These are phyloP conservation scores for Epichloe elymi DNA, from an alignment of 2,329 filamentous ascomycete genomes.

Conservation along the genomic window DNA sequence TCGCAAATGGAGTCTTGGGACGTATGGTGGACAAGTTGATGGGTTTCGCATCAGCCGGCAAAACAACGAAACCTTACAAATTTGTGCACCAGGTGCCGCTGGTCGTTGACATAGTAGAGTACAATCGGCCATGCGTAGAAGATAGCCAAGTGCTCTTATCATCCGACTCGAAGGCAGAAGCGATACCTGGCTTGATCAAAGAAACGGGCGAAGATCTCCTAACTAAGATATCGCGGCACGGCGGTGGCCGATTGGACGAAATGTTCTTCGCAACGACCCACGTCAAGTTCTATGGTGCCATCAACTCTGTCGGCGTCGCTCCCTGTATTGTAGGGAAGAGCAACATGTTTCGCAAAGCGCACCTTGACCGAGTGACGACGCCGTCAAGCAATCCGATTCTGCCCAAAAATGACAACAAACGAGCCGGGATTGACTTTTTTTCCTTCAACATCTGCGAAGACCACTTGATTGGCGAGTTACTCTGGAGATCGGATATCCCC, in stretches of 20 bases:
- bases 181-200: background rate
- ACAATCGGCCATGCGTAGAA: slow-evolving; percentile 8
- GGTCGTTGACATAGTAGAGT: slow-evolving; percentile 56
- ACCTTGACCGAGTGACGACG: slow-evolving; percentile 63
- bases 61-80: slow-evolving; percentile 53
- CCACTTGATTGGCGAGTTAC: slow-evolving; percentile 81
- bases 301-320: slow-evolving; percentile 82
- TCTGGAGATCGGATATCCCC: slow-evolving; percentile 61
- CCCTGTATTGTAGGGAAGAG: slow-evolving; percentile 95
- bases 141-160: slow-evolving; percentile 20
- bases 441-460: slow-evolving; percentile 96
- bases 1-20: slow-evolving; percentile 62
- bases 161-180: slow-evolving; percentile 18
- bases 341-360: slow-evolving; percentile 93
- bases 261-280: slow-evolving; percentile 89
- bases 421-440: slow-evolving; percentile 84
- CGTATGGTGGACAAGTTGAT: slow-evolving; percentile 82
- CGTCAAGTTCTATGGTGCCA: slow-evolving; percentile 94
- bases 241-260: slow-evolving; percentile 80
- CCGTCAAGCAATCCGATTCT: slow-evolving; percentile 31
- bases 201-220: slow-evolving; percentile 10
- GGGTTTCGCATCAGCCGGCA: slow-evolving; percentile 43
- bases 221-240: slow-evolving; percentile 25
- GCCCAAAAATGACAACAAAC: slow-evolving; percentile 25
- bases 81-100: slow-evolving; percentile 92